These are phyloP conservation scores for Podaxis sp. DNA, from an alignment of 768 basidiomycete genomes.

Conservation along the genomic window DNA sequence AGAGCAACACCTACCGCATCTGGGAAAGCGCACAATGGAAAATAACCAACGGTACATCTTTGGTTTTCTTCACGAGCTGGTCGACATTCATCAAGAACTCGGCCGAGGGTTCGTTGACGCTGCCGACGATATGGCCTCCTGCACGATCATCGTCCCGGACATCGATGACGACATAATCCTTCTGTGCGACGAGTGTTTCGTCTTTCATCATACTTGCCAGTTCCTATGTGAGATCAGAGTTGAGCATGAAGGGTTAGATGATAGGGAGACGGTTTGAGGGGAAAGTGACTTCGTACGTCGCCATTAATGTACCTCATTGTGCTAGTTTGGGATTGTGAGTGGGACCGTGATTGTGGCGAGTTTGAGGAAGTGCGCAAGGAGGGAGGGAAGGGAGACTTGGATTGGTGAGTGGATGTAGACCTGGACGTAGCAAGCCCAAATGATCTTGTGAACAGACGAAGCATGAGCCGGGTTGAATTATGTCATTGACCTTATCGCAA, in stretches of 20 bases:
- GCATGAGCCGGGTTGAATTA: not conserved
- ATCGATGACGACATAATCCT: constrained; percentile 78
- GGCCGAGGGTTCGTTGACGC: constrained; percentile 60
- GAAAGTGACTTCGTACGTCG: constrained; percentile 21
- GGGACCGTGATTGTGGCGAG: not conserved
- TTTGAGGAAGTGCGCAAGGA: not conserved
- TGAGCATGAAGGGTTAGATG: constrained; percentile 2
- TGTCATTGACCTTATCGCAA: not conserved
- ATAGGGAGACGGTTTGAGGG: not conserved
- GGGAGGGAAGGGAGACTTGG: not conserved
- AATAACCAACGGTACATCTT: constrained; percentile 60
- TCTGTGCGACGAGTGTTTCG: constrained; percentile 48
- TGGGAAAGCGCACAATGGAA: constrained; percentile 84
- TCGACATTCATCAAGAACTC: constrained; percentile 59
- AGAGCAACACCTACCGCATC: constrained; percentile 57
- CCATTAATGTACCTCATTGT: constrained; percentile 24
- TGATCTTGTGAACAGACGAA: not conserved
- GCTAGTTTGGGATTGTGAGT: not conserved
- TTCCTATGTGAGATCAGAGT: constrained; percentile 44
- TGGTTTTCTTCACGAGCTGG: constrained; percentile 56
- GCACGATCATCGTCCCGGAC: constrained; percentile 81
- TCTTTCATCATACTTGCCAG: constrained; percentile 70
- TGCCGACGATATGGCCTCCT: constrained; percentile 77
- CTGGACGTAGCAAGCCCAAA: not conserved
- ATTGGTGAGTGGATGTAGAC: not conserved